phyloP scores from a whole-genome alignment of 2,329 filamentous ascomycete species.

The Plenodomus tracheiphilus region DNA sequence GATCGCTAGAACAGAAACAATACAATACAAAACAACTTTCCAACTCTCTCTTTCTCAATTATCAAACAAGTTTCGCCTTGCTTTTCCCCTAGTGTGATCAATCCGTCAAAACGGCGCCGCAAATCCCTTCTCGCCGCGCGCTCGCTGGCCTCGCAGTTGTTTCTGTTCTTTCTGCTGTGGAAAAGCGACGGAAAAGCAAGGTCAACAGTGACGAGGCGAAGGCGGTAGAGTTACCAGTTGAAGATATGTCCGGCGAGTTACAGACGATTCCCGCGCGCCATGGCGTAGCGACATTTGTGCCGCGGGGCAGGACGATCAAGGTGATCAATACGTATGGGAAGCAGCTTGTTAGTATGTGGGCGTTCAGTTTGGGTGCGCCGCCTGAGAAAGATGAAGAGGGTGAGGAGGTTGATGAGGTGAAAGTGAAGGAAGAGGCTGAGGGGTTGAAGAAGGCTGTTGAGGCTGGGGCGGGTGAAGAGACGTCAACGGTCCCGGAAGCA shows the following conservation, averaged over 20 bases:
- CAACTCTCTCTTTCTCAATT: background rate
- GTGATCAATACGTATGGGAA: conserved; percentile 56
- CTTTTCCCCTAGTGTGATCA: conserved; percentile 4
- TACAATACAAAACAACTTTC: conserved; percentile 2
- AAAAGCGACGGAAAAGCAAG: conserved; percentile 33
- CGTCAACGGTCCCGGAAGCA: conserved; percentile 6
- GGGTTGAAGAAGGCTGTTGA: conserved; percentile 25
- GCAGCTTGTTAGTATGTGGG: conserved; percentile 56
- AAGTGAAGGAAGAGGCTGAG: conserved; percentile 29
- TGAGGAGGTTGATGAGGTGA: conserved; percentile 28
- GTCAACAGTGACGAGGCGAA: conserved; percentile 1
- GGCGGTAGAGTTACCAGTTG: conserved; percentile 15
- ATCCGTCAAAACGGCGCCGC: conserved; percentile 33
- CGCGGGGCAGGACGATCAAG: conserved; percentile 53
- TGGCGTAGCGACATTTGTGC: conserved; percentile 56
- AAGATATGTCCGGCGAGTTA: conserved; percentile 46
- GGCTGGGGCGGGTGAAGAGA: conserved; percentile 10
- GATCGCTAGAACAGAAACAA: conserved; percentile 2
- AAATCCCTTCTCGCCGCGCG: conserved; percentile 36
- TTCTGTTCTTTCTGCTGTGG: conserved; percentile 37
- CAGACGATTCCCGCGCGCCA: conserved; percentile 55
- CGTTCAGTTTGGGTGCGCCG: conserved; percentile 52
- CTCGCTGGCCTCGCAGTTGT: conserved; percentile 41
- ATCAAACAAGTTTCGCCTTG: background rate
- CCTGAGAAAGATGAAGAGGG: conserved; percentile 43